Percentiles rank a stretch among this genome's conserved stretches.
phyloP scores from a whole-genome alignment of 176 grass and related monocot genomes.

The Oropetium thomaeum region DNA sequence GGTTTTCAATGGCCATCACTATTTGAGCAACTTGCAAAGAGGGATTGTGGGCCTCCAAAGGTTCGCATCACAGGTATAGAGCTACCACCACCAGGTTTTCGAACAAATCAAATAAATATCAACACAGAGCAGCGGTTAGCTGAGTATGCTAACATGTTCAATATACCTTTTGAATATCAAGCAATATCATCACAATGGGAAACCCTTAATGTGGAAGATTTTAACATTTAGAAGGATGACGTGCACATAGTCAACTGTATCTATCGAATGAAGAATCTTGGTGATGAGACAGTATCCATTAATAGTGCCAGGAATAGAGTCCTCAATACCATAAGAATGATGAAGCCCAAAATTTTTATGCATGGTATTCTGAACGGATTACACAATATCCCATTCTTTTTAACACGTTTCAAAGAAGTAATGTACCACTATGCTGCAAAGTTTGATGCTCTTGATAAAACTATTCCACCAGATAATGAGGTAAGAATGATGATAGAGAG shows the following conservation, averaged over 20 bases:
- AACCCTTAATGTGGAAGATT: conserved; percentile 16
- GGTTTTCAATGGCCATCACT: conserved; percentile 79
- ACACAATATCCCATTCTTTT: conserved; percentile 35
- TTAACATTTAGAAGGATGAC: conserved; percentile 33
- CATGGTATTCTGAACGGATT: conserved; percentile 30
- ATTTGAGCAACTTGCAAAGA: conserved; percentile 44
- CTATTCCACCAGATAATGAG: conserved; percentile 18
- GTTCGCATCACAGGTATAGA: conserved; percentile 71
- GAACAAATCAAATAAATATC: conserved; percentile 27
- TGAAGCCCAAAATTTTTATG: conserved; percentile 32
- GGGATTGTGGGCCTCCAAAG: conserved; percentile 37
- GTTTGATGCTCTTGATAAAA: conserved; percentile 34
- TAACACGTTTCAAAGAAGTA: conserved; percentile 36
- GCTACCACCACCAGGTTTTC: conserved; percentile 50
- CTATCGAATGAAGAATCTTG: conserved; percentile 29
- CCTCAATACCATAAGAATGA: conserved; percentile 33
- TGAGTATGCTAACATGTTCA: conserved; percentile 62
- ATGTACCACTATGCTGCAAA: conserved; percentile 31
- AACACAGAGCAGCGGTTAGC: conserved; percentile 39
- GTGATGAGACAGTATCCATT: conserved; percentile 35
- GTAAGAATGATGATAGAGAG: conserved; percentile 34
- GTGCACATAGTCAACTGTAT: conserved; percentile 32
- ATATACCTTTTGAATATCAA: conserved; percentile 56
- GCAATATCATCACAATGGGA: conserved; percentile 65
- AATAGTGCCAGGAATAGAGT: conserved; percentile 27